Evolutionary conservation across 768 basidiomycete genomes (phyloP), one percentile per base, ranked within the genome.

Genomic region (Trametes villosa): DNA sequence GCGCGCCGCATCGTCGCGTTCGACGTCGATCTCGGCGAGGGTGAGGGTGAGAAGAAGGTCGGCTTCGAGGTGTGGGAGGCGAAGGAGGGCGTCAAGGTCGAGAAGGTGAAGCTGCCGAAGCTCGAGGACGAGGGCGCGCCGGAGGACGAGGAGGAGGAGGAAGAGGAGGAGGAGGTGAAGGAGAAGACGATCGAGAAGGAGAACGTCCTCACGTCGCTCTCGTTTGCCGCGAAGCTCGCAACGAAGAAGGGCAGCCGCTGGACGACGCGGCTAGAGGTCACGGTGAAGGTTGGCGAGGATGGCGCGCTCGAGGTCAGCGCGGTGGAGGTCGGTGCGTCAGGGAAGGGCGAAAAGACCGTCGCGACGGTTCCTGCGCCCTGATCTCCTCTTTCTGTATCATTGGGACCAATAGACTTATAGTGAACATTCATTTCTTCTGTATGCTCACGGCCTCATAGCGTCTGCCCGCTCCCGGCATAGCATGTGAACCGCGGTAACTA

Each of bases 61-160:
- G 86, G 82, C 13, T 81, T 88, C 53, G 92, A 94, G 72, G 75
- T 93, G 27, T 91, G 89, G 89, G 91, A 94, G 70, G 85, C 86
- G 18, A 81, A 81, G 53, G 91, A 92, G 67, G 81, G 81, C 2
- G 78, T 91, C 61, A 82, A 83, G 57, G 70, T 87, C 20, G 88
- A 89, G 65, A 86, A 82, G 67, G 75, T 83, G 24, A 78, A 76
- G 50, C 78, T 77, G 3, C 76, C 79, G 5, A 80, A 80, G 62
- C 62, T 74, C 9, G 81, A 82, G 24, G 69, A 75, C 17, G 77
- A 78, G 11, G 81, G 80, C 2, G 78, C 3, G 82, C 78, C 8
- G 81, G n/a, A n/a, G n/a, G n/a, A 82, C 0, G 86, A 86, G 12
- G 84, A 83, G 1, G 88, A 87, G 47, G 82, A 84, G 41, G 80